Evolutionary conservation across 1,139 yeast genomes (phyloP), one percentile per base, ranked within the genome.

Genomic region (Blastobotrys elegans): DNA sequence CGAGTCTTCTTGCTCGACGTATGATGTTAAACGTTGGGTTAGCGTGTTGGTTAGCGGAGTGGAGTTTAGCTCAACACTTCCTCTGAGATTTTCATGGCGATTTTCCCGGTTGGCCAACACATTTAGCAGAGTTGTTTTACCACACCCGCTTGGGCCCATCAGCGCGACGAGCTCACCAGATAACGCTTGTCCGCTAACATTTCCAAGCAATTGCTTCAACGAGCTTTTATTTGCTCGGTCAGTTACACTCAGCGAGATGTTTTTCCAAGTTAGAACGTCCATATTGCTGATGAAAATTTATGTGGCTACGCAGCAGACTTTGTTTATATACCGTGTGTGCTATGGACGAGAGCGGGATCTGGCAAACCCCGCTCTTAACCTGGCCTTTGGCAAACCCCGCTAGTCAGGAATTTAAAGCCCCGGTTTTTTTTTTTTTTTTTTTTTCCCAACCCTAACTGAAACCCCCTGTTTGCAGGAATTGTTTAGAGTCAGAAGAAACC

Each of bases 1-100:
- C 49, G 76, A 68, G 65, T 77, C 82, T 56, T 77, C 80, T 60
- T 77, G 82, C 53, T 77, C 80, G 38, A 77, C 82, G 57, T 76
- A 77, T 49, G 81, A 80, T 38, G 79, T 75, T 36, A 76, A 66
- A 61, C 79, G 70, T 53, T 72, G 70, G 58, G 77, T 72, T 18
- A 49, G 32, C 8, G 18, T 11, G 17, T 34, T 33, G 17, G 44
- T 40, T 18, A 38, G 40, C 8, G 36, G 37, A 13, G 21, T 11
- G 14, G 43, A 43, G 21, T 51, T 38, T 20, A 46, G 17, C 7
- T 27, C 10, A 3, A 51, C 43, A n/a, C 31, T 29, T n/a, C 54
- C 54, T 11, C 21, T 40, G 14, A 31, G n/a, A 5, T 35, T 17
- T 22, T 2, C 38, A 13, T 32, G 40, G 13, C 56, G 30, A 0